Evolutionary conservation across 2,329 filamentous ascomycete genomes (phyloP).

Genomic region (Diaporthe helianthi): DNA sequence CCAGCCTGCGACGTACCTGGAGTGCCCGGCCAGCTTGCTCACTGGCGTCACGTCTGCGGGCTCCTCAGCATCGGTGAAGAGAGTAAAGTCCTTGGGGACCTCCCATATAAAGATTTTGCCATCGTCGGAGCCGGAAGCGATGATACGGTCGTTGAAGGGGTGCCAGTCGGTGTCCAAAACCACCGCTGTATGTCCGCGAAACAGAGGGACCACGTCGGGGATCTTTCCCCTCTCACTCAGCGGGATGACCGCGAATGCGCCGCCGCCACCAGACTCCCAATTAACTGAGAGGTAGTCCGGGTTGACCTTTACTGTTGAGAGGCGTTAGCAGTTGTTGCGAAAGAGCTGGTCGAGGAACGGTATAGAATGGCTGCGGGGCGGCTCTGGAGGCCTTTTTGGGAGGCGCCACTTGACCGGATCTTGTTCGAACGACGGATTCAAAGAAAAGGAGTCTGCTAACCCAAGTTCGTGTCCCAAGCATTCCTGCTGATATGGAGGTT

Average conservation of each 20-base stretch:
- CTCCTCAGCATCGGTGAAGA: slow-evolving; percentile 86
- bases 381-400: too few relatives aligned
- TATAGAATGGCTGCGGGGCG: too few relatives aligned
- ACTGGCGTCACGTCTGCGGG: slow-evolving; percentile 81
- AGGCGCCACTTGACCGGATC: too few relatives aligned
- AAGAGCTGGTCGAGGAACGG: too few relatives aligned
- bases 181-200: slow-evolving; percentile 92
- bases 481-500: slow-evolving; percentile 97
- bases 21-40: slow-evolving; percentile 83
- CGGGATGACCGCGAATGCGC: slow-evolving; percentile 95
- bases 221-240: slow-evolving; percentile 87
- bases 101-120: slow-evolving; percentile 97
- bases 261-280: slow-evolving; percentile 96
- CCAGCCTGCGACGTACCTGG: slow-evolving; percentile 64
- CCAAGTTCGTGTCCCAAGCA: slow-evolving; percentile 94
- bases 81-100: slow-evolving; percentile 85
- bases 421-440: too few relatives aligned
- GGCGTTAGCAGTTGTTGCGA: slow-evolving; percentile 32
- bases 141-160: slow-evolving; percentile 91
- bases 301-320: slow-evolving; percentile 71
- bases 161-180: slow-evolving; percentile 99
- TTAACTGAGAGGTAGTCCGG: slow-evolving; percentile 96
- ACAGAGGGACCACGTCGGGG: slow-evolving; percentile 91
- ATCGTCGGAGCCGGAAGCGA: slow-evolving; percentile 95
- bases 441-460: not conserved